Conservation (phyloP, 1,139 yeast species). For the Kurtzmaniella quercitrusa region DNA sequence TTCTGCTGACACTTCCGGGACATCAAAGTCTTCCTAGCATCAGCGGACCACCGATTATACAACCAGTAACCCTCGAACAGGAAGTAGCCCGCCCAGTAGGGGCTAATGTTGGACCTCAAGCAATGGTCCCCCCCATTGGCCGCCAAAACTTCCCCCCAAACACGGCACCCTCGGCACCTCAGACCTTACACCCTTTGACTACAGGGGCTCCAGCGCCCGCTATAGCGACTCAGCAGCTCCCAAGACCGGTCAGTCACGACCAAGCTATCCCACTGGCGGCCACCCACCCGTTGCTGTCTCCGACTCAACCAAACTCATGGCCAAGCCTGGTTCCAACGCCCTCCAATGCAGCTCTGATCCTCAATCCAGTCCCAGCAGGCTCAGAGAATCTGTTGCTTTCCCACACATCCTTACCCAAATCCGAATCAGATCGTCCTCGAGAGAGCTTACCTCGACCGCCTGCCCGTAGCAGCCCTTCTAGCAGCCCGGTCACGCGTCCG, state of each 20-base stretch:
- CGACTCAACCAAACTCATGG: neutral
- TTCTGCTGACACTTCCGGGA: no score
- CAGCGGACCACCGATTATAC: neutral
- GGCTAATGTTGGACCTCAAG: no score
- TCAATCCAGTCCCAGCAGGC: neutral
- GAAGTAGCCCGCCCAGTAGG: neutral
- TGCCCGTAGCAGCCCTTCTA: neutral
- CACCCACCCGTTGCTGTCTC: neutral
- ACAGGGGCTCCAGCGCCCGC: neutral
- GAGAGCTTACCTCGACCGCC: neutral
- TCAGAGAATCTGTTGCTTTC: neutral
- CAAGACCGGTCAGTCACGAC: neutral
- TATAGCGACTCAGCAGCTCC: neutral
- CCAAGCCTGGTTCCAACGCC: neutral
- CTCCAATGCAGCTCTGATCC: neutral
- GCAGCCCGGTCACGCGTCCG: conserved; percentile 1
- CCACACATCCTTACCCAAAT: neutral
- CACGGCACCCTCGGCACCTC: neutral
- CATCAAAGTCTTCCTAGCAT: no score
- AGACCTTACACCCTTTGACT: no score
- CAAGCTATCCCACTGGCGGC: neutral
- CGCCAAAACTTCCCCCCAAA: neutral
- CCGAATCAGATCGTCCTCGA: neutral
- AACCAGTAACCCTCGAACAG: neutral
- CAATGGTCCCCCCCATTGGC: no score